phyloP scores from a whole-genome alignment of 208 protist genomes.

The Leishmania amazonensis region DNA sequence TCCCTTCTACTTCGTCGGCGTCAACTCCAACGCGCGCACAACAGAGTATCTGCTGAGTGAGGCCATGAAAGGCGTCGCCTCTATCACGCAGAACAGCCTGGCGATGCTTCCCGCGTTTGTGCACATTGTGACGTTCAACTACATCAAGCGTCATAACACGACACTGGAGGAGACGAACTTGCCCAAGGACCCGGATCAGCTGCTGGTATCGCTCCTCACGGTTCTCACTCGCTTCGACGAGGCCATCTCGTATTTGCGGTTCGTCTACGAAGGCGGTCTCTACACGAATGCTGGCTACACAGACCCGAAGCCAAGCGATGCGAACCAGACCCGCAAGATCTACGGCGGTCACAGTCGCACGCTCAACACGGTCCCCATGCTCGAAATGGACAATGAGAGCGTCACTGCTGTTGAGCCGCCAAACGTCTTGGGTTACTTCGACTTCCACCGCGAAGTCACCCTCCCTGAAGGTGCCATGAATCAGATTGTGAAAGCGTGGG shows the following conservation, averaged over 20 bases:
- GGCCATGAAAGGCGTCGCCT: slow-evolving; percentile 47
- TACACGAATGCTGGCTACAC: slow-evolving; percentile 40
- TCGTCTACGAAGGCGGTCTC: slow-evolving; percentile 33
- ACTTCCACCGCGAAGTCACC: slow-evolving; percentile 22
- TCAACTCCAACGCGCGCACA: slow-evolving; percentile 38
- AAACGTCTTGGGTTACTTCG: slow-evolving; percentile 21
- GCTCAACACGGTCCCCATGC: slow-evolving; percentile 14
- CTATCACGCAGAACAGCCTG: slow-evolving; percentile 49
- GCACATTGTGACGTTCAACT: slow-evolving; percentile 58
- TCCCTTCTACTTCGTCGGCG: slow-evolving; percentile 59
- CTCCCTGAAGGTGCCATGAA: slow-evolving; percentile 34
- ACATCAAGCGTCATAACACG: slow-evolving; percentile 42
- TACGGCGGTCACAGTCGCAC: slow-evolving; percentile 27
- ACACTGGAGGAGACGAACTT: slow-evolving; percentile 34
- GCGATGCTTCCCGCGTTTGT: slow-evolving; percentile 59
- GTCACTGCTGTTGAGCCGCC: slow-evolving; percentile 18
- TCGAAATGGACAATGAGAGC: slow-evolving; percentile 28
- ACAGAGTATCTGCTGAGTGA: slow-evolving; percentile 50
- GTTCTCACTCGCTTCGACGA: slow-evolving; percentile 42
- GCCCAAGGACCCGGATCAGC: slow-evolving; percentile 15
- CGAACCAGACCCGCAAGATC: slow-evolving; percentile 1
- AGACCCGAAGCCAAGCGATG: slow-evolving; percentile 9
- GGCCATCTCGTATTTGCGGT: slow-evolving; percentile 43
- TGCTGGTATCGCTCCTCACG: slow-evolving; percentile 38
- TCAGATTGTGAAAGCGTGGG: slow-evolving; percentile 49